Evolutionary conservation across 129 eudicot species (phyloP).

Genomic region (Flaveria linearis): DNA sequence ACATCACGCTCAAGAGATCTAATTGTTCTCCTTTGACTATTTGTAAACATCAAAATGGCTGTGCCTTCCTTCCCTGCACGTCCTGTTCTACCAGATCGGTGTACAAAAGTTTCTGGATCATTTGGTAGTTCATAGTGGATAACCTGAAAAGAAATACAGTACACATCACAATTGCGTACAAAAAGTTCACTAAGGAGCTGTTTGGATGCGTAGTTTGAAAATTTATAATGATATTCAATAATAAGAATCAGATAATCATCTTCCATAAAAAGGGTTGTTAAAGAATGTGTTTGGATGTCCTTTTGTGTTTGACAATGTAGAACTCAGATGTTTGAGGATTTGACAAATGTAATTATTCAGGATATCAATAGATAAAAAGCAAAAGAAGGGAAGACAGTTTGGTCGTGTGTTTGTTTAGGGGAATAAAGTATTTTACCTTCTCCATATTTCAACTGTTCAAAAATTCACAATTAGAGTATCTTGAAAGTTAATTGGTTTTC

Average conservation of each 20-base stretch:
- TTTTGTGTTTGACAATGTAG: background rate
- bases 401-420: no score
- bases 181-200: background rate
- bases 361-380: no score
- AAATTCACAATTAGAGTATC: no score
- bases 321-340: no score
- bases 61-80: conserved; percentile 96
- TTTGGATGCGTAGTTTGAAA: background rate
- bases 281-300: background rate
- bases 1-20: conserved; percentile 85
- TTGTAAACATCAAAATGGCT: conserved; percentile 80
- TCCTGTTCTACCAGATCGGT: conserved; percentile 96
- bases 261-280: background rate
- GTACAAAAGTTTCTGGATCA: conserved; percentile 96
- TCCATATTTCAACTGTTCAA: no score
- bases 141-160: conserved; percentile 43
- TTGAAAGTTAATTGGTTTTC: background rate
- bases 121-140: conserved; percentile 94
- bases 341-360: no score
- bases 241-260: no score
- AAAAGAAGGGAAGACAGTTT: no score
- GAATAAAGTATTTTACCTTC: no score
- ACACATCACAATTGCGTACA: background rate
- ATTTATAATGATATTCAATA: background rate
- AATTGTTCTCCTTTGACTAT: conserved; percentile 79